Conservation (phyloP, 768 basidiomycete genomes). For the Phanerochaete sordida region DNA sequence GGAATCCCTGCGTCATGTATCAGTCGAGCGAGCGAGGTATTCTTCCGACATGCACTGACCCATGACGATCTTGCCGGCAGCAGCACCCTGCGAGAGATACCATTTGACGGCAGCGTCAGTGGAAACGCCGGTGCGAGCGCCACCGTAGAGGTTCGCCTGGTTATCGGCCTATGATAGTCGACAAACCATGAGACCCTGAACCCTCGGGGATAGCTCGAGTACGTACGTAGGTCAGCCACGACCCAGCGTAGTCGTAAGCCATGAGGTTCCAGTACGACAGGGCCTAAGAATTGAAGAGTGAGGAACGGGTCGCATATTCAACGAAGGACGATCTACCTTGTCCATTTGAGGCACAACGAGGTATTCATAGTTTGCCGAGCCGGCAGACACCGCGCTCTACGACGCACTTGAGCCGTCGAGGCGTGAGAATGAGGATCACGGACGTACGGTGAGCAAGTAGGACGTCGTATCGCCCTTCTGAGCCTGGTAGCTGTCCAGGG, state of each 20-base stretch:
- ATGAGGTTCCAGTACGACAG: slow-evolving; percentile 82
- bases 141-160: slow-evolving; percentile 69
- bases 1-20: slow-evolving; percentile 53
- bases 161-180: slow-evolving; percentile 36
- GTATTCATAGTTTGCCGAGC: slow-evolving; percentile 52
- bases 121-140: slow-evolving; percentile 56
- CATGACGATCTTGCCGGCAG: slow-evolving; percentile 60
- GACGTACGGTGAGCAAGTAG: slow-evolving; percentile 50
- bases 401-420: not conserved
- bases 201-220: not conserved
- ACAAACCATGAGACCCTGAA: not conserved
- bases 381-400: slow-evolving; percentile 61
- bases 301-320: not conserved
- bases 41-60: slow-evolving; percentile 34
- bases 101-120: slow-evolving; percentile 64
- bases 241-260: slow-evolving; percentile 78
- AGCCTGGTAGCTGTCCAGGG: slow-evolving; percentile 53
- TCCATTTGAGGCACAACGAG: slow-evolving; percentile 65
- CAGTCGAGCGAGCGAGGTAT: not conserved
- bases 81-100: slow-evolving; percentile 60
- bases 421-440: not conserved
- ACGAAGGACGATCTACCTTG: slow-evolving; percentile 10
- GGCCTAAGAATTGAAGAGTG: slow-evolving; percentile 23
- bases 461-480: slow-evolving; percentile 59
- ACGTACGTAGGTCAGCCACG: slow-evolving; percentile 59